Conservation (phyloP, 192 early-diverging fungal genomes). For the Backusella luteola region DNA sequence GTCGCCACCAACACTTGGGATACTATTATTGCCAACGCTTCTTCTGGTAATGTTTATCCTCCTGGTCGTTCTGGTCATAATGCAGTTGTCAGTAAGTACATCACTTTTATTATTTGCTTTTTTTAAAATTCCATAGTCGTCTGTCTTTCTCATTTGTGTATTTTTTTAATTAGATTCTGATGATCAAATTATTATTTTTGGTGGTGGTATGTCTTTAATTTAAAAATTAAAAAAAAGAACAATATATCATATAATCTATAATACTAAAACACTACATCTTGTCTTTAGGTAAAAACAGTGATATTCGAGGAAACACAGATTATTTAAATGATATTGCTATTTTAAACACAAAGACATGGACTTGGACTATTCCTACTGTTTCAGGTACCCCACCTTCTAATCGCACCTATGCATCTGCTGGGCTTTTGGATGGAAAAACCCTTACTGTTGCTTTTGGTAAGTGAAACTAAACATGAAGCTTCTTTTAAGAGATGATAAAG, state of each 20-base stretch:
- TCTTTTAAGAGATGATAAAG: neutral
- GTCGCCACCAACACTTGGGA: too few relatives aligned
- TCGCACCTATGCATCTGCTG: slow-evolving; percentile 27
- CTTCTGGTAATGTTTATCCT: too few relatives aligned
- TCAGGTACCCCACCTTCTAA: slow-evolving; percentile 23
- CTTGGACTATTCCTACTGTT: slow-evolving; percentile 18
- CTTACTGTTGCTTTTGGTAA: slow-evolving; percentile 34
- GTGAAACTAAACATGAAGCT: neutral
- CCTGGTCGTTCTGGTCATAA: too few relatives aligned
- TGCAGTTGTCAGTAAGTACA: too few relatives aligned
- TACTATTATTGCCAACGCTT: too few relatives aligned
- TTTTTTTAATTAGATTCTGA: too few relatives aligned
- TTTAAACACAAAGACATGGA: slow-evolving; percentile 29
- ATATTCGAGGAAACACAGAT: neutral
- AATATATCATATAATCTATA: neutral
- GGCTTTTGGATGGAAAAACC: slow-evolving; percentile 17
- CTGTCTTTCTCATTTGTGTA: too few relatives aligned
- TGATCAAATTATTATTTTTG: too few relatives aligned
- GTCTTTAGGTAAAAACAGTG: neutral
- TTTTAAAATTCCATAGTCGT: too few relatives aligned
- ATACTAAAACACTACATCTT: neutral
- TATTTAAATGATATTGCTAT: slow-evolving; percentile 15
- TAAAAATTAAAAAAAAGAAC: too few relatives aligned
- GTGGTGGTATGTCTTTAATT: slow-evolving; percentile 23
- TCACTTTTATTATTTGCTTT: too few relatives aligned